phyloP scores from a whole-genome alignment of 2,329 filamentous ascomycete genomes.

The Pseudocercospora crystallina region DNA sequence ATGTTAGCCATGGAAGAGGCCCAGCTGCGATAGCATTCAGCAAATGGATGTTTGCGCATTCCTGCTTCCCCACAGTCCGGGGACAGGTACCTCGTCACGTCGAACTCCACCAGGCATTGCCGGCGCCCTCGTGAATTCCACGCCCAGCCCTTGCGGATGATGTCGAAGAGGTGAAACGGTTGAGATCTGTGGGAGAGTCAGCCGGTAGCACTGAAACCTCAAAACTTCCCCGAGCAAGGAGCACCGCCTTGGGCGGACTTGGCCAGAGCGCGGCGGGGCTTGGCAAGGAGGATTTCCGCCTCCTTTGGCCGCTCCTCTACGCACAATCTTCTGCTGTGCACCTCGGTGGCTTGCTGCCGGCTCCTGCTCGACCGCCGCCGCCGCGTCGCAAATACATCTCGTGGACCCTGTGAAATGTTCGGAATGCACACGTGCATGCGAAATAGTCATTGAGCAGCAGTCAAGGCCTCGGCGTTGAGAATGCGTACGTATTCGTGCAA shows the following conservation, averaged over 20 bases:
- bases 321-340: background rate
- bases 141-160: constrained; percentile 12
- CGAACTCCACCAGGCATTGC: too few relatives aligned
- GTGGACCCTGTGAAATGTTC: background rate
- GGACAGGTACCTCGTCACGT: background rate
- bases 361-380: background rate
- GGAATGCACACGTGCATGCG: background rate
- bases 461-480: background rate
- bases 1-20: background rate
- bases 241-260: constrained; percentile 1
- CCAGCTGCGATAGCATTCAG: background rate
- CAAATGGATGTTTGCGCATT: background rate
- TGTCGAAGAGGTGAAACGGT: constrained; percentile 3
- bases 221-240: constrained; percentile 2
- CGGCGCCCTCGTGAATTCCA: constrained; percentile 2
- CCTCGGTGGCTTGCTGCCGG: background rate
- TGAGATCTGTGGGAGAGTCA: constrained; percentile 7
- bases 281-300: background rate
- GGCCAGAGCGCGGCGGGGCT: constrained; percentile 3
- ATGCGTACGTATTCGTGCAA: constrained; percentile 1
- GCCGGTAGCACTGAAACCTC: constrained; percentile 5
- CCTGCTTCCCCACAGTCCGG: background rate
- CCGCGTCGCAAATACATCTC: background rate
- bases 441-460: background rate
- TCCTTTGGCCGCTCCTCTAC: constrained; percentile 2